A percentile compares a stretch with the other conserved stretches of the same genome.
These are phyloP conservation scores for Leishmania tarentolae DNA, from an alignment of 208 protist genomes.

Conservation along the genomic window DNA sequence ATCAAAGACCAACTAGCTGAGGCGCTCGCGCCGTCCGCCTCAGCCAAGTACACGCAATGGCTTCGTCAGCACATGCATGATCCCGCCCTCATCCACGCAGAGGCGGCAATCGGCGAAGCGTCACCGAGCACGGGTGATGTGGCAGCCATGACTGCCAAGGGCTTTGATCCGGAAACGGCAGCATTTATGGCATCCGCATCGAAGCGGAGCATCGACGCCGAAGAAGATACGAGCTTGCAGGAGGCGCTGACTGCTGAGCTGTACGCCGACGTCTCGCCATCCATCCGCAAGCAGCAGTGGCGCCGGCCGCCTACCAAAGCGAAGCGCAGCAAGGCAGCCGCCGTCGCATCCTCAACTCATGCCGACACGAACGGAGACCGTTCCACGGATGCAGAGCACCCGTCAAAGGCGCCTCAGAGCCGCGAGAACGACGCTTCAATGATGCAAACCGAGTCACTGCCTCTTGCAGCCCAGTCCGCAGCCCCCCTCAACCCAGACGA, in stretches of 20 bases:
- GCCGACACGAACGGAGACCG: neutral
- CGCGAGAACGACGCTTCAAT: neutral
- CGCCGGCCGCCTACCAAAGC: neutral
- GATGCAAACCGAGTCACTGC: neutral
- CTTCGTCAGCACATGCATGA: neutral
- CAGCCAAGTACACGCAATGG: neutral
- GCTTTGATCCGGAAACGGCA: conserved; percentile 7
- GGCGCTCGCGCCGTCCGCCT: neutral
- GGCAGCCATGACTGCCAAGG: neutral
- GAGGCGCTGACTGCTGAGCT: conserved; percentile 21
- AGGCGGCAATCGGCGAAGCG: neutral
- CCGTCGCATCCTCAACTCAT: neutral
- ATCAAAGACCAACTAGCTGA: conserved; percentile 15
- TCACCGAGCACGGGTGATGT: neutral
- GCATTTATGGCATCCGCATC: conserved; percentile 4
- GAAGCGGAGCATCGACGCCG: neutral
- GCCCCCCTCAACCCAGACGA: neutral
- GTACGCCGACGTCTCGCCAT: conserved; percentile 18
- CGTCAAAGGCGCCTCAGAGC: neutral
- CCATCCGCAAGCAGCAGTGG: conserved; percentile 13
- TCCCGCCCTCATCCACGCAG: neutral
- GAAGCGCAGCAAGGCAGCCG: neutral
- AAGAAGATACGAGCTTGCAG: conserved; percentile 7
- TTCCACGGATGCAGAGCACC: neutral
- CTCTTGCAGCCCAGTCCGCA: neutral